Conservation (phyloP, 1,284 basidiomycete species). For the Hemileccinum hortonii region DNA sequence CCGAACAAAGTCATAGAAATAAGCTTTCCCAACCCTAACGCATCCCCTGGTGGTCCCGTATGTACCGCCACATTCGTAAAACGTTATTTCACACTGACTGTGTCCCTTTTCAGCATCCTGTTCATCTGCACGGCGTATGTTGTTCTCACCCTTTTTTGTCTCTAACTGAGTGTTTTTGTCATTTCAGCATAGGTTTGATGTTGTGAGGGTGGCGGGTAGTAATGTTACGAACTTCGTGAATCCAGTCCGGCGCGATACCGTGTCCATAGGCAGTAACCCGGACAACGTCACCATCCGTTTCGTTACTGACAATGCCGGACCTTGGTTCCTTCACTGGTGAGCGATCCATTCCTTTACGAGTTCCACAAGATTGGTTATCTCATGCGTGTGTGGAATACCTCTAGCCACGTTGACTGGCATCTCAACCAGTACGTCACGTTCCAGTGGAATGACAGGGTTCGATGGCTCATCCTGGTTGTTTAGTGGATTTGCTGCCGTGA, state of each 20-base stretch:
- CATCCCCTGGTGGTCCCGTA: constrained; percentile 31
- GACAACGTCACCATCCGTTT: constrained; percentile 48
- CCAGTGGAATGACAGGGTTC: no score
- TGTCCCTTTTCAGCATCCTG: constrained; percentile 28
- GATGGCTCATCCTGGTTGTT: no score
- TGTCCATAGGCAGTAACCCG: constrained; percentile 16
- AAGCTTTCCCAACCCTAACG: constrained; percentile 6
- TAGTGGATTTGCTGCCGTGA: no score
- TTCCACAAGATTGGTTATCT: neutral
- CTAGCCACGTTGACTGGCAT: constrained; percentile 42
- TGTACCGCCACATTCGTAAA: constrained; percentile 9
- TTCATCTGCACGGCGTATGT: constrained; percentile 38
- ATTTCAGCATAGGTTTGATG: constrained; percentile 25
- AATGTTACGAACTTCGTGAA: constrained; percentile 23
- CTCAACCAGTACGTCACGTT: constrained; percentile 29
- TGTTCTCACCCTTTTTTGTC: neutral
- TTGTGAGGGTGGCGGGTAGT: constrained; percentile 23
- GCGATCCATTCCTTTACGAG: constrained; percentile 4
- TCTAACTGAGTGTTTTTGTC: neutral
- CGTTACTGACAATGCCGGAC: constrained; percentile 46
- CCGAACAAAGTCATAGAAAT: constrained; percentile 36
- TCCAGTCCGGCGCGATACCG: constrained; percentile 29
- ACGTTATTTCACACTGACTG: constrained; percentile 1
- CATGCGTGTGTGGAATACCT: no score
- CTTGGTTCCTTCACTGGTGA: constrained; percentile 50